Evolutionary conservation across 371 early-diverging fungal species (phyloP).

Genomic region (Dinochytrium kinnereticum): DNA sequence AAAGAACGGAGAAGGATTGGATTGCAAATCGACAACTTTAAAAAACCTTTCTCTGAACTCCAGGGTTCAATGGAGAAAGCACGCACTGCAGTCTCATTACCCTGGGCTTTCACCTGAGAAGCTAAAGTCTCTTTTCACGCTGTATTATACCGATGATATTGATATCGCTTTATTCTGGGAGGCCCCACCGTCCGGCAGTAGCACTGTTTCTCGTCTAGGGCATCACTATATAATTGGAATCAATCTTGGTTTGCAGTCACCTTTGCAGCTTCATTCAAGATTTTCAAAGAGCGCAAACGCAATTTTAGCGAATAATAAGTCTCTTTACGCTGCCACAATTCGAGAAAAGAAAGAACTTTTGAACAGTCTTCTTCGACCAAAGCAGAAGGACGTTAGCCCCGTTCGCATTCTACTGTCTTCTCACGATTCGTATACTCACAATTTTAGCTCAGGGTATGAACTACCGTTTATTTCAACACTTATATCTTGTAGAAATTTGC

Average conservation of each 20-base stretch:
- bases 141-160: slow-evolving; percentile 82
- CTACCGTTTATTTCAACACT: background rate
- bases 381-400: slow-evolving; percentile 71
- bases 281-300: slow-evolving; percentile 39
- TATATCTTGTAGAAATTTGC: slow-evolving; percentile 14
- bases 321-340: slow-evolving; percentile 72
- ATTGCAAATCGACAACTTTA: slow-evolving; percentile 52
- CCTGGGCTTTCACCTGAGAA: slow-evolving; percentile 61
- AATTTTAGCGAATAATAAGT: slow-evolving; percentile 49
- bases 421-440: slow-evolving; percentile 6
- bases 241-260: slow-evolving; percentile 78
- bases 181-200: slow-evolving; percentile 52
- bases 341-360: slow-evolving; percentile 68
- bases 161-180: slow-evolving; percentile 90
- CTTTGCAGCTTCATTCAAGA: slow-evolving; percentile 53
- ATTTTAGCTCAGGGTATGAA: slow-evolving; percentile 19
- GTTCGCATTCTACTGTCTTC: slow-evolving; percentile 59
- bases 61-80: slow-evolving; percentile 74
- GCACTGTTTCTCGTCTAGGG: slow-evolving; percentile 58
- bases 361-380: slow-evolving; percentile 63
- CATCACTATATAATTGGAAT: slow-evolving; percentile 91
- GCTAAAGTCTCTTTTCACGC: slow-evolving; percentile 66
- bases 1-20: slow-evolving; percentile 11
- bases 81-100: slow-evolving; percentile 64
- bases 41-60: slow-evolving; percentile 70